These are phyloP conservation scores for Rhinocladiella mackenziei DNA, from an alignment of 2,329 filamentous ascomycete genomes.

Conservation along the genomic window DNA sequence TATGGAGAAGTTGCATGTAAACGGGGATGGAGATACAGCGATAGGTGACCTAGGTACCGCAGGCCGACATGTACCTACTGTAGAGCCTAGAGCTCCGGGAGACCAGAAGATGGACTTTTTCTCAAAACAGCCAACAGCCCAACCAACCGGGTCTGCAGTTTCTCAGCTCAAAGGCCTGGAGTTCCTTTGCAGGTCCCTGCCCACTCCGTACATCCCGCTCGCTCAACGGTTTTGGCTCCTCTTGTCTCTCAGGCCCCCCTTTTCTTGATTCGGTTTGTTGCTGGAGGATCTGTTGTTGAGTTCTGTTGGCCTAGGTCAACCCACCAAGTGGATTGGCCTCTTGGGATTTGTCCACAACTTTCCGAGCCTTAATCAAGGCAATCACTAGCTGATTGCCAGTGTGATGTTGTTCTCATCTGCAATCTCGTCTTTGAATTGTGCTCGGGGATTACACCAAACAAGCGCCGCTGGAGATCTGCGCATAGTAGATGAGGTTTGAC, in stretches of 20 bases:
- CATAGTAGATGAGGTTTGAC: background rate
- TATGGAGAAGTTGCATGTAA: too few relatives aligned
- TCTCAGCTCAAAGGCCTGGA: too few relatives aligned
- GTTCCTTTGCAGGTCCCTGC: too few relatives aligned
- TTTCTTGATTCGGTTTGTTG: constrained; percentile 2
- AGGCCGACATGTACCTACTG: background rate
- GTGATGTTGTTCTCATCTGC: background rate
- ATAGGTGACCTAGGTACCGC: too few relatives aligned
- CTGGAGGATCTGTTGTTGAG: background rate
- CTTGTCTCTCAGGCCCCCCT: too few relatives aligned
- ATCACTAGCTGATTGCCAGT: background rate
- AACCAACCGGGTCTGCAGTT: too few relatives aligned
- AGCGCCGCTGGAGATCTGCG: background rate
- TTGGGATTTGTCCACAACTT: background rate
- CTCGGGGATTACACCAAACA: background rate
- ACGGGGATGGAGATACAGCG: too few relatives aligned
- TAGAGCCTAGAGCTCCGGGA: background rate
- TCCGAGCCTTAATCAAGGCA: background rate
- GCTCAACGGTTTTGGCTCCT: too few relatives aligned
- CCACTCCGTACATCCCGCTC: too few relatives aligned
- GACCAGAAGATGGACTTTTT: too few relatives aligned
- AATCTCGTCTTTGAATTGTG: background rate
- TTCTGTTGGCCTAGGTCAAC: background rate
- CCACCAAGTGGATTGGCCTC: background rate
- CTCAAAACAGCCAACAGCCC: too few relatives aligned